Percentiles rank a stretch among this genome's conserved stretches.
These are phyloP conservation scores for Dactylonectria estremocensis DNA, from an alignment of 2,329 filamentous ascomycete genomes.

Conservation along the genomic window DNA sequence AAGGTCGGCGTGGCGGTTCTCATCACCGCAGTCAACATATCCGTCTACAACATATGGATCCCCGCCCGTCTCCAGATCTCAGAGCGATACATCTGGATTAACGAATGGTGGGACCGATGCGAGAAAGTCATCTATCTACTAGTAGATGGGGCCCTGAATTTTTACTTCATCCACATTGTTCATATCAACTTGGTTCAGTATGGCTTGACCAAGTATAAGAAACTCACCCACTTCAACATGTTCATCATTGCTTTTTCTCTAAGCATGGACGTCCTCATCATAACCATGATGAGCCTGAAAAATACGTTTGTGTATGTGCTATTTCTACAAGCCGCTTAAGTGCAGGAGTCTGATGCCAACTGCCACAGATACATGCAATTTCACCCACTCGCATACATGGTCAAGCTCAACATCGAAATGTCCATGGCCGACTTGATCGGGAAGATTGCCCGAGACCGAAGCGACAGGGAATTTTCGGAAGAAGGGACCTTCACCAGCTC, in stretches of 20 bases:
- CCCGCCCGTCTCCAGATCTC: conserved; percentile 45
- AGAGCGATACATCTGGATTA: conserved; percentile 44
- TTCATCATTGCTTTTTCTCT: conserved; percentile 48
- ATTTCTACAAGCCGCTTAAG: not conserved
- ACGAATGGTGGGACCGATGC: conserved; percentile 47
- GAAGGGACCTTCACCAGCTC: conserved; percentile 40
- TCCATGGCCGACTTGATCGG: conserved; percentile 67
- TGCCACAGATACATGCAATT: conserved; percentile 60
- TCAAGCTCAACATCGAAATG: conserved; percentile 70
- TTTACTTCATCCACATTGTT: conserved; percentile 48
- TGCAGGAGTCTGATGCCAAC: no score
- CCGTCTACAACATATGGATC: conserved; percentile 48
- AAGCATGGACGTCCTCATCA: conserved; percentile 48
- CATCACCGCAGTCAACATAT: conserved; percentile 48
- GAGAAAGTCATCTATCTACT: conserved; percentile 50
- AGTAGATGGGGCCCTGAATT: conserved; percentile 43
- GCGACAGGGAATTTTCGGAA: conserved; percentile 31
- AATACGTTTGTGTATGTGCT: conserved; percentile 47
- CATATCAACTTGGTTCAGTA: conserved; percentile 39
- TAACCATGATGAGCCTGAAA: conserved; percentile 48
- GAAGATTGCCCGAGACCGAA: conserved; percentile 51
- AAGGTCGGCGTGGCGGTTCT: conserved; percentile 40
- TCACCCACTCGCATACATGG: conserved; percentile 67
- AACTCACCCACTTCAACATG: conserved; percentile 48
- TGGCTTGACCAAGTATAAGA: conserved; percentile 46